Evolutionary conservation across 2,329 filamentous ascomycete species (phyloP).

Genomic region (Colletotrichum agaves): DNA sequence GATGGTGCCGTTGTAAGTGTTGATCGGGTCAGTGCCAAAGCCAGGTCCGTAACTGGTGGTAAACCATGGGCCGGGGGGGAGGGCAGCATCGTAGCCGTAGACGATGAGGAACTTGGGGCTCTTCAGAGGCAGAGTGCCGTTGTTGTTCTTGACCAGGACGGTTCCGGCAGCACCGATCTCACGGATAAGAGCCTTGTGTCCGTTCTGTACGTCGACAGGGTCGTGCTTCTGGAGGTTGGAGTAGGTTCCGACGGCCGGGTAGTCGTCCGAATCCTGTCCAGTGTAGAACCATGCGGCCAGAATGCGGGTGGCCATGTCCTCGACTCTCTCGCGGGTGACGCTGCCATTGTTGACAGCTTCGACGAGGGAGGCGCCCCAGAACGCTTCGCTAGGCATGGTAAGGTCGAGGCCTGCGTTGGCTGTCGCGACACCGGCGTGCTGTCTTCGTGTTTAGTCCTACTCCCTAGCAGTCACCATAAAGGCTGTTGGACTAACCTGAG

Average conservation of each 20-base stretch:
- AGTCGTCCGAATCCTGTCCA: slow-evolving; percentile 57
- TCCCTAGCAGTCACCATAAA: background rate
- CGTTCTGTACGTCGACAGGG: slow-evolving; percentile 64
- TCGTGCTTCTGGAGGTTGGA: slow-evolving; percentile 52
- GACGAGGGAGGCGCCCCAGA: slow-evolving; percentile 66
- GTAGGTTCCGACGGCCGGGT: slow-evolving; percentile 52
- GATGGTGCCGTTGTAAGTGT: slow-evolving; percentile 58
- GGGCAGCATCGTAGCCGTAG: slow-evolving; percentile 73
- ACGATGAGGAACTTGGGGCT: slow-evolving; percentile 64
- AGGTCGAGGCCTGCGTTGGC: slow-evolving; percentile 80
- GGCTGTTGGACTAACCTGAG: slow-evolving; percentile 78
- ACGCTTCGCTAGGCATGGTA: slow-evolving; percentile 80
- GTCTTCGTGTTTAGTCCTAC: too few species aligned
- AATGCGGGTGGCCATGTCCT: slow-evolving; percentile 74
- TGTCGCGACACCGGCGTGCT: slow-evolving; percentile 48
- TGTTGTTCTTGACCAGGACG: slow-evolving; percentile 74
- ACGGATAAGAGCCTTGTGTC: slow-evolving; percentile 70
- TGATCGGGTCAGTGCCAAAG: slow-evolving; percentile 55
- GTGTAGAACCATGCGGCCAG: slow-evolving; percentile 70
- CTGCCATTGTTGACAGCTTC: slow-evolving; percentile 68
- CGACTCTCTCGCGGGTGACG: slow-evolving; percentile 68
- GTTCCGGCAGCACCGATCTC: slow-evolving; percentile 65
- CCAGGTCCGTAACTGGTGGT: slow-evolving; percentile 15
- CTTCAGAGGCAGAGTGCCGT: slow-evolving; percentile 65
- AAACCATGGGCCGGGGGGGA: slow-evolving; percentile 44